Conservation (phyloP, 345 rosid genomes). For the Citrus glauca region DNA sequence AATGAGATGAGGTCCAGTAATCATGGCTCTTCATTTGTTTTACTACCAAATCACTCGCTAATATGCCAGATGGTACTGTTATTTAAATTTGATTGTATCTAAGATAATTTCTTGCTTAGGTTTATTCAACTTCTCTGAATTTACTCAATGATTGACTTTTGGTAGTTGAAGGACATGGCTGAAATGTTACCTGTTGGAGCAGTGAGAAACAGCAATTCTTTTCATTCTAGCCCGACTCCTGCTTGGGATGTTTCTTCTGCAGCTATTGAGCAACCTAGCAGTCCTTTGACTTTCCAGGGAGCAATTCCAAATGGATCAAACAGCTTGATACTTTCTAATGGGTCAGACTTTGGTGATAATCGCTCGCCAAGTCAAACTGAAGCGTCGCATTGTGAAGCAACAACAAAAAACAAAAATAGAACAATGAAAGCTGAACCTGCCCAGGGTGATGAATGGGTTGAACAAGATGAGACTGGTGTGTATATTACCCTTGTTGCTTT, state of each 20-base stretch:
- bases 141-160: constrained; percentile 2
- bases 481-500: constrained; percentile 62
- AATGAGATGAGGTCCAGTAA: background rate
- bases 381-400: constrained; percentile 37
- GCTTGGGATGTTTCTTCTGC: constrained; percentile 25
- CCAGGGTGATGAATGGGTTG: constrained; percentile 62
- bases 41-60: background rate
- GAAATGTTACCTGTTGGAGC: constrained; percentile 61
- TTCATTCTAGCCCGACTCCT: constrained; percentile 32
- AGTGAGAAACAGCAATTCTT: constrained; percentile 24
- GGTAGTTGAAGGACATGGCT: constrained; percentile 74
- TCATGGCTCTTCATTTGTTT: background rate
- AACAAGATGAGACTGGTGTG: constrained; percentile 77
- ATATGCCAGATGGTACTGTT: background rate
- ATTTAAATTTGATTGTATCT: background rate
- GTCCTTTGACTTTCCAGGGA: constrained; percentile 25
- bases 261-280: constrained; percentile 25
- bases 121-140: background rate
- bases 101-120: background rate
- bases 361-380: constrained; percentile 31
- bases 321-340: constrained; percentile 31
- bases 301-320: constrained; percentile 33
- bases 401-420: constrained; percentile 34
- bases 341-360: constrained; percentile 30
- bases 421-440: constrained; percentile 38